A percentile compares a stretch with the other conserved stretches of the same genome.
These are phyloP conservation scores for Sporothrix brasiliensis DNA, from an alignment of 2,329 filamentous ascomycete species.

Conservation along the genomic window DNA sequence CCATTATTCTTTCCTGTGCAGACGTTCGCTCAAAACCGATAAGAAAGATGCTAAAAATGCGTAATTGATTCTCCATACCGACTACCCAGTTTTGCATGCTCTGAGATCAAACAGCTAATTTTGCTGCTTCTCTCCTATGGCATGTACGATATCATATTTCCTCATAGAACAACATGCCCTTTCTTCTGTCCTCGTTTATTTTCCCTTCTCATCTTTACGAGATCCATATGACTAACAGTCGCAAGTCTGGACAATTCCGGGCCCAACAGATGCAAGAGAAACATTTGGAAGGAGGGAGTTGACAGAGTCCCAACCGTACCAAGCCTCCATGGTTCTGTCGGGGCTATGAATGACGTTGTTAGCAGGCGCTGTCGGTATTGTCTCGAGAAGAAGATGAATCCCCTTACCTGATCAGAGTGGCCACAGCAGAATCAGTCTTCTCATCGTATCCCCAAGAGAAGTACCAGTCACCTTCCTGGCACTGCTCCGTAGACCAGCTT, in stretches of 20 bases:
- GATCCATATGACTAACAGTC: too few relatives aligned
- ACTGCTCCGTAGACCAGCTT: constrained; percentile 39
- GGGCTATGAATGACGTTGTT: constrained; percentile 28
- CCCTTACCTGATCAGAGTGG: constrained; percentile 42
- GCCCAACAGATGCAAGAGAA: constrained; percentile 29
- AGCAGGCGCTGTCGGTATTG: background rate
- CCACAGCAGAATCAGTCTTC: constrained; percentile 40
- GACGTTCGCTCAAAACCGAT: too few relatives aligned
- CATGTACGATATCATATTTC: too few relatives aligned
- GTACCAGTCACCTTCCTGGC: constrained; percentile 39
- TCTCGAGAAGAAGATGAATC: background rate
- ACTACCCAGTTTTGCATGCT: too few relatives aligned
- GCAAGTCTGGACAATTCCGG: constrained; percentile 33
- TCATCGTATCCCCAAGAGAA: constrained; percentile 43
- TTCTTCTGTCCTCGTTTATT: too few relatives aligned
- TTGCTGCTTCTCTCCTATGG: too few relatives aligned
- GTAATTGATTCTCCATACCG: too few relatives aligned
- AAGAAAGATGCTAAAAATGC: too few relatives aligned
- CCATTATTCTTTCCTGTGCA: too few relatives aligned
- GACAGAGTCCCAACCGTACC: constrained; percentile 37
- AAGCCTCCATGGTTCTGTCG: constrained; percentile 33
- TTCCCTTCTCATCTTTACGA: too few relatives aligned
- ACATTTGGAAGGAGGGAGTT: constrained; percentile 29
- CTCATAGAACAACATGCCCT: too few relatives aligned
- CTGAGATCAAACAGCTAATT: too few relatives aligned